A percentile compares a stretch with the other conserved stretches of the same genome.
phyloP scores from a whole-genome alignment of 257 asterid species.

The Solanum chmielewskii region DNA sequence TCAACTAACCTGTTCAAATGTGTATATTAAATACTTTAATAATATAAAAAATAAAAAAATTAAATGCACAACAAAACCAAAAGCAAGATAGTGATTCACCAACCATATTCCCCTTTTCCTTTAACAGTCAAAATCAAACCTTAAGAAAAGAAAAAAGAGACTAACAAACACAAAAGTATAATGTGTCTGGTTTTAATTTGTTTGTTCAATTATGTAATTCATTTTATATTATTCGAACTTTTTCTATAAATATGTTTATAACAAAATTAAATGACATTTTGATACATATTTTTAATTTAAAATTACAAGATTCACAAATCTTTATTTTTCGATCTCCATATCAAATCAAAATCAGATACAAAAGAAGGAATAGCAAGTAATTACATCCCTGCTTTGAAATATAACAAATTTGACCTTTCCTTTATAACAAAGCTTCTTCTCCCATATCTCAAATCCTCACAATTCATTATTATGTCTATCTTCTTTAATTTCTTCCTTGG shows the following conservation, averaged over 20 bases:
- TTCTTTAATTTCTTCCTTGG: slow-evolving; percentile 6
- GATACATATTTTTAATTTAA: no score
- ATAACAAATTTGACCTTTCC: neutral
- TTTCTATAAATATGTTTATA: no score
- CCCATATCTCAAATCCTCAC: neutral
- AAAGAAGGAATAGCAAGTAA: neutral
- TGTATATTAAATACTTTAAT: neutral
- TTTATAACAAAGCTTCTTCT: slow-evolving; percentile 14
- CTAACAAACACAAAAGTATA: neutral
- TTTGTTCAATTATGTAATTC: neutral
- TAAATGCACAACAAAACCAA: neutral
- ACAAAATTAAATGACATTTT: no score
- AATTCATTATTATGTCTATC: slow-evolving; percentile 15
- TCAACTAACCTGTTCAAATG: neutral
- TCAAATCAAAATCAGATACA: neutral
- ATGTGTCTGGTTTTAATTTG: neutral
- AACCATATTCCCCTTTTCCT: neutral
- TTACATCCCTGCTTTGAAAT: neutral
- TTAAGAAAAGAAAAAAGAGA: neutral
- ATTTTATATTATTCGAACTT: no score
- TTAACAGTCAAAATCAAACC: neutral
- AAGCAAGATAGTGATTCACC: neutral
- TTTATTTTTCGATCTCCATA: neutral
- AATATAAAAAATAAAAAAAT: no score
- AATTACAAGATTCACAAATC: no score